Percentiles rank a stretch among this genome's conserved stretches.
Evolutionary conservation across 1,284 basidiomycete species (phyloP).

Genomic region (Marasmius fiardii): DNA sequence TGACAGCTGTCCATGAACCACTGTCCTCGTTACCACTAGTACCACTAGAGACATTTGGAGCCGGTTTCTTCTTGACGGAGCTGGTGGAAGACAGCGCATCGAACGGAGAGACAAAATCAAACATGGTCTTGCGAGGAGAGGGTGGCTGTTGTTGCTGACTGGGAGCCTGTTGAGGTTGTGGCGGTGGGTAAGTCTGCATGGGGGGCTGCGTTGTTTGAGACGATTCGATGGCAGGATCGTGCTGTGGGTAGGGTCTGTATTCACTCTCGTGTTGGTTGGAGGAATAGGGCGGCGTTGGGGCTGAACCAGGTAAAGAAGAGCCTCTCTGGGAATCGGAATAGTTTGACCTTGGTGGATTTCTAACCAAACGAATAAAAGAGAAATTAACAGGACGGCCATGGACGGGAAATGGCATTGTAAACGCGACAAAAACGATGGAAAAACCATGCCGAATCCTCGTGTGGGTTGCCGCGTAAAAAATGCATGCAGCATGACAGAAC

Average conservation of each 20-base stretch:
- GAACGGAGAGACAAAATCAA: slow-evolving; percentile 79
- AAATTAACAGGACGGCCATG: neutral
- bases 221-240: slow-evolving; percentile 32
- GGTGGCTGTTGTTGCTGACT: slow-evolving; percentile 44
- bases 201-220: slow-evolving; percentile 28
- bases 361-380: slow-evolving; percentile 21
- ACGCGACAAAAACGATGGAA: slow-evolving; percentile 1
- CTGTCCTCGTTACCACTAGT: slow-evolving; percentile 54
- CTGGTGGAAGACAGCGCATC: slow-evolving; percentile 58
- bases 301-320: slow-evolving; percentile 30
- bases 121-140: slow-evolving; percentile 73
- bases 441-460: slow-evolving; percentile 20
- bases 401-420: slow-evolving; percentile 8
- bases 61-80: slow-evolving; percentile 60
- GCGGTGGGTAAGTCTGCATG: slow-evolving; percentile 18
- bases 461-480: slow-evolving; percentile 5
- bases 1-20: slow-evolving; percentile 43
- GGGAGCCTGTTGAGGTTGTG: slow-evolving; percentile 20
- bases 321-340: slow-evolving; percentile 50
- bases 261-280: slow-evolving; percentile 36
- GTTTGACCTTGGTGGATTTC: slow-evolving; percentile 49
- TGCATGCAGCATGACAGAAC: neutral
- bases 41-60: slow-evolving; percentile 41
- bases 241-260: slow-evolving; percentile 42
- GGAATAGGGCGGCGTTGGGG: slow-evolving; percentile 48